Percentiles rank a stretch among this genome's conserved stretches.
Evolutionary conservation across 108 stramenopile species (phyloP).

Genomic region (Aurantiochytrium sp.): DNA sequence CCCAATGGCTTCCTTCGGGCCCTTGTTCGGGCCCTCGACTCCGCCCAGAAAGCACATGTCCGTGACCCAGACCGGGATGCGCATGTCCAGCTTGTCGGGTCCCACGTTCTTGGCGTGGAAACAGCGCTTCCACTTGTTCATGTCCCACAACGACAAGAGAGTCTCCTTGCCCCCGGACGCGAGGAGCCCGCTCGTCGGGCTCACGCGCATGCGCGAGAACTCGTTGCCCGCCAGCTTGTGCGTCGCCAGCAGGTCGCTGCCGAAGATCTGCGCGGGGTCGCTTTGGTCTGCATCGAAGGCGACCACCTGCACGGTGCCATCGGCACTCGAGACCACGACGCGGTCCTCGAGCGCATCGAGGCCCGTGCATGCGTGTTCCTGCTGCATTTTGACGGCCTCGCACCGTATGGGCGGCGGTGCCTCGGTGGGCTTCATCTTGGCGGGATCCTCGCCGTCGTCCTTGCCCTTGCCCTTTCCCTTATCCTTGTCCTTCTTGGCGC

Average conservation of each 20-base stretch:
- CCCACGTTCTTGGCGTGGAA: background rate
- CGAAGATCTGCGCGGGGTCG: background rate
- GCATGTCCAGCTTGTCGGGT: background rate
- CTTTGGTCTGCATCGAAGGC: background rate
- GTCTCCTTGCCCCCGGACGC: background rate
- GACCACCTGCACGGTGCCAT: background rate
- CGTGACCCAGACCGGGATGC: conserved; percentile 26
- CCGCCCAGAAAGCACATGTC: background rate
- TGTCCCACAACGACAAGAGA: conserved; percentile 9
- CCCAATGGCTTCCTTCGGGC: background rate
- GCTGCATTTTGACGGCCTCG: background rate
- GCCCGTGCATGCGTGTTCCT: background rate
- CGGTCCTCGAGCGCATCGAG: background rate
- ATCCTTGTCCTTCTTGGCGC: too few relatives aligned
- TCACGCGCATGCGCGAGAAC: background rate
- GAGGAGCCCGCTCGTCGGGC: background rate
- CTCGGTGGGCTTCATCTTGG: background rate
- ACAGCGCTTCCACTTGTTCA: background rate
- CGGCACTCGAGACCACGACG: background rate
- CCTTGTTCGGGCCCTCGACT: background rate
- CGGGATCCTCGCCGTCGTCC: too few relatives aligned
- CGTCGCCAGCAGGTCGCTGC: background rate
- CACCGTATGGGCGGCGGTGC: background rate
- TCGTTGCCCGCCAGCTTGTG: background rate
- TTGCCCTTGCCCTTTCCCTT: too few relatives aligned